Evolutionary conservation across 306 rosid genomes (phyloP).

Genomic region (Parietaria judaica): DNA sequence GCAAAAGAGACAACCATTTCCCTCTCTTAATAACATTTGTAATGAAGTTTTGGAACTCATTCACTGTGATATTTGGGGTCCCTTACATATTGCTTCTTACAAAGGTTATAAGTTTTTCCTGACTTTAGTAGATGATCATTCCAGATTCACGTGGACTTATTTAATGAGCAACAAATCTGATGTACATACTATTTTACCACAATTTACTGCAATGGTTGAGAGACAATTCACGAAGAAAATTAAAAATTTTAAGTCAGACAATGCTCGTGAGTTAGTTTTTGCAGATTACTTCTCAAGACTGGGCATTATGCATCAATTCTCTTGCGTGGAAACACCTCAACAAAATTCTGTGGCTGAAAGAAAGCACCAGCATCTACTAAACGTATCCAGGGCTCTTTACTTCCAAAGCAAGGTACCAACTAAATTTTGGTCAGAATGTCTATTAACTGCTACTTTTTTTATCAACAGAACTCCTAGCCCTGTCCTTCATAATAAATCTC

Average conservation of each 20-base stretch:
- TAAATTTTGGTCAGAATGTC: not conserved
- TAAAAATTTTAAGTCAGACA: not conserved
- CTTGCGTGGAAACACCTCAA: no score
- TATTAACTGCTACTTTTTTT: not conserved
- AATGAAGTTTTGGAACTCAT: no score
- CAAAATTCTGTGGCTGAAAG: not conserved
- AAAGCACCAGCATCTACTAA: constrained; percentile 5
- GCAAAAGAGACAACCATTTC: no score
- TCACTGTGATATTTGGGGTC: no score
- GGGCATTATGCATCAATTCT: no score
- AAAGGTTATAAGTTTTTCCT: no score
- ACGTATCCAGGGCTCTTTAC: not conserved
- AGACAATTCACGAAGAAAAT: not conserved
- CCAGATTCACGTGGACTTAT: no score
- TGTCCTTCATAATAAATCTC: not conserved
- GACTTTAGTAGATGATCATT: no score
- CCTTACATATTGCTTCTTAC: no score
- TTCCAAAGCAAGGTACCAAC: not conserved
- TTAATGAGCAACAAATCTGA: not conserved
- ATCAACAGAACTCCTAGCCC: constrained; percentile 1
- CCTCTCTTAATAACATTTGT: no score
- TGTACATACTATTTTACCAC: not conserved
- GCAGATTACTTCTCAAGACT: no score
- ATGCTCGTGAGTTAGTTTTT: no score
- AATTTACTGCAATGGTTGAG: not conserved